Evolutionary conservation across 1,284 basidiomycete genomes (phyloP), one percentile per base, ranked within the genome.

Genomic region (Kalmanozyma brasiliensis): DNA sequence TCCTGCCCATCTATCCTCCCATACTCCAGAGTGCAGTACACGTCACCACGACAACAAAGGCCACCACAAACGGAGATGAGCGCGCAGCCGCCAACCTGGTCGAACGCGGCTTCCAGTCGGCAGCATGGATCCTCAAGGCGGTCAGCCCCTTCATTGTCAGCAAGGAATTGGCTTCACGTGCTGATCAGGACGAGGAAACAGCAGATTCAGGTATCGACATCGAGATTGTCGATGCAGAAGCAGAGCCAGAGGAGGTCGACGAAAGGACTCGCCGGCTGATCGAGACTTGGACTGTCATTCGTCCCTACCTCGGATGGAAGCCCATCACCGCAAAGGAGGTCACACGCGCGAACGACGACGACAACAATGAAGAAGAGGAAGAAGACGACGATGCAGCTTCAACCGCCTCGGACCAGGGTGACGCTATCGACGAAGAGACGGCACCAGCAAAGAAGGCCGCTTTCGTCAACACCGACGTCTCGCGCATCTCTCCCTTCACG

Each of bases 21-120:
- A 52, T 65, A 23, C 67, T 81, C 6, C 51, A 44, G 13, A 74
- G 76, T n/a, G 60, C 75, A 24, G 56, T 82, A 3, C 66, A 72
- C 29, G 63, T 73, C 20, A 76, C 80, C 17, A 76, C 73, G 5
- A 61, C 75, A 19, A 73, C 61, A 45, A 79, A 79, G 49, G 66
- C 60, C 17, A 51, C 71, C 16, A 77, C 76, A 13, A 61, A 67
- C 14, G 78, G 78, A 6, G 77, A 81, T 41, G 79, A 82, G 45
- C 56, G 66, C 10, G 58, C 68, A 2, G 79, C 80, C 2, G 80
- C 80, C 17, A 64, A 68, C 16, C 49, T 82, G 10, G 78, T 81
- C 17, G 80, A 82, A 43, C 68, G 74, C 20, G 77, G 75, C 3
- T 82, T 81, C 45, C 73, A 79, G 44, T 65, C 68, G 20, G 69